Evolutionary conservation across 2,329 filamentous ascomycete species (phyloP), one percentile per base, ranked within the genome.

Genomic region (Volutella citrinella): DNA sequence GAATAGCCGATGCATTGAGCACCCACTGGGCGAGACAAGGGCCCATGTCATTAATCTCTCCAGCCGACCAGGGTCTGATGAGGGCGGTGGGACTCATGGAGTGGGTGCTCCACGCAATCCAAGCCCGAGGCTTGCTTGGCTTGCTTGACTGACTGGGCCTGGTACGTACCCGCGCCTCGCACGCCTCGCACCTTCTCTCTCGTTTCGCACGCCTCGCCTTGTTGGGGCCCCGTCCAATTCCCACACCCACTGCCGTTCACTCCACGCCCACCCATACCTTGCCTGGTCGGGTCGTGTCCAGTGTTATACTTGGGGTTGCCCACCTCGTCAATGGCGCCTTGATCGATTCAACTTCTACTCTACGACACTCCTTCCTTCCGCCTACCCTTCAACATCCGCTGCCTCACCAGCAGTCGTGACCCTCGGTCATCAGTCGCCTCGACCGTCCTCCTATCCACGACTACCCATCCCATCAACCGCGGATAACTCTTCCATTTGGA

Each of bases 1-100:
- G 64, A 69, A 69, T 68, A 69, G 66, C 58, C 59, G 58, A 51
- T 50, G 57, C 60, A 61, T 61, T 57, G 56, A 57, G 48, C 56
- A 46, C 49, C 48, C 54, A 51, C 47, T 46, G 50, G 52, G 53
- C 54, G 56, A 57, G 54, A 56, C 56, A 56, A 35, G 45, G 44
- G 40, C 54, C 55, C 57, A 56, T 59, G 54, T 43, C 55, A 56
- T 48, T 59, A 57, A 60, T 59, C 49, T 57, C 51, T 52, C 50
- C 50, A 51, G 51, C 38, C 33, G 45, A 46, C 46, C 48, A 43
- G 49, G 56, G 54, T 59, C 45, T 54, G 48, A 55, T 55, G 52
- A 54, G 44, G 45, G 36, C 34, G 42, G 52, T 58, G 55, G 57
- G 39, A 48, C 49, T 29, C 32, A 42, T 39, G 14, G 34, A 18